Evolutionary conservation across 1,284 basidiomycete species (phyloP).

Genomic region (Porodaedalea pini): DNA sequence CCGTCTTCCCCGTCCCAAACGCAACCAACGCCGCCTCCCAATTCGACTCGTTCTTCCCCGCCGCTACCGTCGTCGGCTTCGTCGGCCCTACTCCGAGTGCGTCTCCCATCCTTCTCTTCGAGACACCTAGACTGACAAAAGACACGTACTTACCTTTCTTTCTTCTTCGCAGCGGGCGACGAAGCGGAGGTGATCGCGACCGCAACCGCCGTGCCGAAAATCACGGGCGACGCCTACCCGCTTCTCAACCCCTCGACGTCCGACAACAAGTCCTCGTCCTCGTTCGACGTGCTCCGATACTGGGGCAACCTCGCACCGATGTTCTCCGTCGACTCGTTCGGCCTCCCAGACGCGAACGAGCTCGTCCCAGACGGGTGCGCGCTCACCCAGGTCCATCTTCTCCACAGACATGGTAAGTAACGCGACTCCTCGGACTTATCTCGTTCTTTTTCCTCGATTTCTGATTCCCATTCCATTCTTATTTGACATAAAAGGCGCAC

Average conservation of each 20-base stretch:
- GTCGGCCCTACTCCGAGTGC: constrained; percentile 42
- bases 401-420: constrained; percentile 52
- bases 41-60: constrained; percentile 36
- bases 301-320: constrained; percentile 61
- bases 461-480: background rate
- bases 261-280: constrained; percentile 31
- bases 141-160: too few species aligned
- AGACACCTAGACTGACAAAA: too few species aligned
- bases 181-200: constrained; percentile 47
- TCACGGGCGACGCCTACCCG: constrained; percentile 36
- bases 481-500: constrained; percentile 17
- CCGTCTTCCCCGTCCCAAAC: constrained; percentile 31
- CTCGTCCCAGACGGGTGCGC: constrained; percentile 47
- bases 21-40: constrained; percentile 28
- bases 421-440: background rate
- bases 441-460: constrained; percentile 38
- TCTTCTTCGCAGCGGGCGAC: constrained; percentile 42
- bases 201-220: constrained; percentile 38
- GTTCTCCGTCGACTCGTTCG: constrained; percentile 54
- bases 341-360: constrained; percentile 47
- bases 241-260: constrained; percentile 38
- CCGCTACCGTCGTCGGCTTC: constrained; percentile 44
- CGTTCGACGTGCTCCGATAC: constrained; percentile 44
- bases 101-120: background rate
- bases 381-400: constrained; percentile 48